Percentiles rank a stretch among this genome's conserved stretches.
Evolutionary conservation across 208 protist species (phyloP).

Genomic region (Trypanosoma cruzi): DNA sequence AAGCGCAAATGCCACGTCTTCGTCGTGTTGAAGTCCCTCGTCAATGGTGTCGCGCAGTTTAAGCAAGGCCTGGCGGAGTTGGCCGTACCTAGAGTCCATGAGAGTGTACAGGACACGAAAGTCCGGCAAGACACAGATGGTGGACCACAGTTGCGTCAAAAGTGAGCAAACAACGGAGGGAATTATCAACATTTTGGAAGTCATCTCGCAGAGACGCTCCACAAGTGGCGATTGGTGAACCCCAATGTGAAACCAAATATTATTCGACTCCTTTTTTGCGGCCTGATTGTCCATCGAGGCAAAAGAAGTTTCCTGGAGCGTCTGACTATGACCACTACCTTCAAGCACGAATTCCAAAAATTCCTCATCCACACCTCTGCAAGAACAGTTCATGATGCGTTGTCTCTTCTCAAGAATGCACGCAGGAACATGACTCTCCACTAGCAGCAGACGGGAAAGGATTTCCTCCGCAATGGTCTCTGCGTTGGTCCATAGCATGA

Average conservation of each 20-base stretch:
- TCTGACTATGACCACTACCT: background rate
- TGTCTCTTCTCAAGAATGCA: constrained; percentile 28
- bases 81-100: constrained; percentile 51
- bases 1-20: constrained; percentile 25
- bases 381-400: constrained; percentile 13
- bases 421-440: constrained; percentile 51
- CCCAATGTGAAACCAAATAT: constrained; percentile 51
- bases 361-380: background rate
- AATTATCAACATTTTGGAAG: constrained; percentile 36
- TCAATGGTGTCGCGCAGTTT: constrained; percentile 40
- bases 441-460: constrained; percentile 50
- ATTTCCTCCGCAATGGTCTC: constrained; percentile 46
- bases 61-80: constrained; percentile 42
- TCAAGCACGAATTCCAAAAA: background rate
- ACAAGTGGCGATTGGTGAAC: constrained; percentile 45
- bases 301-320: constrained; percentile 1
- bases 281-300: background rate
- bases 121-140: constrained; percentile 64
- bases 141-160: constrained; percentile 47
- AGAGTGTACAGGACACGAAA: constrained; percentile 73
- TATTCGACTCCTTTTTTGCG: constrained; percentile 5
- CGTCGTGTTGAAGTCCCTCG: constrained; percentile 33
- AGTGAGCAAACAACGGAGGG: constrained; percentile 47
- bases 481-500: constrained; percentile 11
- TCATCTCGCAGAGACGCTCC: constrained; percentile 44